phyloP scores from a whole-genome alignment of 148 eudicot genomes.

The Euryodendron excelsum region DNA sequence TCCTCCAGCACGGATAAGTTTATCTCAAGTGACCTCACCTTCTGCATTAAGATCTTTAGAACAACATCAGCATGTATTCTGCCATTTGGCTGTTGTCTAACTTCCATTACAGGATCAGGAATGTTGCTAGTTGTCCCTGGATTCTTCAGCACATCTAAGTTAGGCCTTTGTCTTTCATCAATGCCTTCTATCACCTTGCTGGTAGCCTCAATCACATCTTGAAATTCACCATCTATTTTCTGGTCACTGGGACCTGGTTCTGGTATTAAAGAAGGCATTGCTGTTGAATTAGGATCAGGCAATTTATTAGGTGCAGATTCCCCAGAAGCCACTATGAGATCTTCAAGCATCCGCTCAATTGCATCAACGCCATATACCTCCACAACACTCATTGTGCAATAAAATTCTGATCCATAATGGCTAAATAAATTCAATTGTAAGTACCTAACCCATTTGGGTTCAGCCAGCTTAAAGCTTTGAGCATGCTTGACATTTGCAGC shows the following conservation, averaged over 20 bases:
- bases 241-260: slow-evolving; percentile 31
- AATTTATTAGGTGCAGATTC: slow-evolving; percentile 32
- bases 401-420: slow-evolving; percentile 86
- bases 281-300: slow-evolving; percentile 44
- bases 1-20: slow-evolving; percentile 76
- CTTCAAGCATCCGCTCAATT: slow-evolving; percentile 91
- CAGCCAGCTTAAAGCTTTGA: slow-evolving; percentile 69
- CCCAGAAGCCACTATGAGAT: slow-evolving; percentile 61
- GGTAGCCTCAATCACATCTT: slow-evolving; percentile 26
- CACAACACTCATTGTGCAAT: slow-evolving; percentile 73
- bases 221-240: slow-evolving; percentile 36
- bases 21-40: slow-evolving; percentile 73
- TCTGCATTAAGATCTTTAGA: slow-evolving; percentile 82
- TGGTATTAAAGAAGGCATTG: slow-evolving; percentile 26
- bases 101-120: slow-evolving; percentile 48
- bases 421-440: slow-evolving; percentile 62
- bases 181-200: slow-evolving; percentile 38
- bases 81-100: slow-evolving; percentile 48
- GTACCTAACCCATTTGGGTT: slow-evolving; percentile 85
- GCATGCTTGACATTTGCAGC: slow-evolving; percentile 80
- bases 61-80: slow-evolving; percentile 81
- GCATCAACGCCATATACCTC: slow-evolving; percentile 95
- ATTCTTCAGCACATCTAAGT: slow-evolving; percentile 35
- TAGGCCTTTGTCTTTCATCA: slow-evolving; percentile 34
- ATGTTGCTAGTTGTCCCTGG: slow-evolving; percentile 28